Conservation (phyloP, 495 filamentous ascomycete species). For the Lophiotrema nucula region DNA sequence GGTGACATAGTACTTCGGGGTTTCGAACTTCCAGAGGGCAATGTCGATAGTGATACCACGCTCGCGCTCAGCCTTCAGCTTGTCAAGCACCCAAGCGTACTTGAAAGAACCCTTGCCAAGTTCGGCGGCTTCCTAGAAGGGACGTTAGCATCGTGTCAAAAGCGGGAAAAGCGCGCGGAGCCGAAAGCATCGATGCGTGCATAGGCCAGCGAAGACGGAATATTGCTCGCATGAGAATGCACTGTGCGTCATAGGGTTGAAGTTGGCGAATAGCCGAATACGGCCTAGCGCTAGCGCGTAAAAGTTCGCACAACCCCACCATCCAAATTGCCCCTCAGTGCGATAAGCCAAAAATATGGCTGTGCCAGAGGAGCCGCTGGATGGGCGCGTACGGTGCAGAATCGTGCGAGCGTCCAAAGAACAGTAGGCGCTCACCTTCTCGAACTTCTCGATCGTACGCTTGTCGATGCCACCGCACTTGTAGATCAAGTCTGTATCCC, state of each 20-base stretch:
- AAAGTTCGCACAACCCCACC: slow-evolving; percentile 37
- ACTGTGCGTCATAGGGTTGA: slow-evolving; percentile 26
- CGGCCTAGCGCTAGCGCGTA: slow-evolving; percentile 31
- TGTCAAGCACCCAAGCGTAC: slow-evolving; percentile 99
- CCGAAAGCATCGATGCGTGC: background rate
- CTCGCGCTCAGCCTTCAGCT: slow-evolving; percentile 99
- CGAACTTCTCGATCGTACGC: slow-evolving; percentile 99
- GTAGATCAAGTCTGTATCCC: slow-evolving; percentile 85
- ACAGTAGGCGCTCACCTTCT: slow-evolving; percentile 71
- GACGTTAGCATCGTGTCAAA: slow-evolving; percentile 42
- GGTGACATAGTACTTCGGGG: slow-evolving; percentile 96
- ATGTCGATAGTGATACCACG: slow-evolving; percentile 99
- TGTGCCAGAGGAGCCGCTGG: slow-evolving; percentile 4
- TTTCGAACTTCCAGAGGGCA: slow-evolving; percentile 99
- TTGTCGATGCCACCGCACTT: slow-evolving; percentile 99
- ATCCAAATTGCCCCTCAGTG: slow-evolving; percentile 34
- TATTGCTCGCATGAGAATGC: background rate
- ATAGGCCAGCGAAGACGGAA: background rate
- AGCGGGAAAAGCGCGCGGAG: background rate
- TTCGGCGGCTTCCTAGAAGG: slow-evolving; percentile 87
- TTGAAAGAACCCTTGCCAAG: slow-evolving; percentile 99
- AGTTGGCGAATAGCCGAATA: slow-evolving; percentile 19
- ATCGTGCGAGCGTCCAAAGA: slow-evolving; percentile 19
- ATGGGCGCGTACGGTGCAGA: background rate
- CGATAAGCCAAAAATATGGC: slow-evolving; percentile 36